A percentile compares a stretch with the other conserved stretches of the same genome.
Conservation (phyloP, 768 basidiomycete genomes). For the Termitomyces sp. region DNA sequence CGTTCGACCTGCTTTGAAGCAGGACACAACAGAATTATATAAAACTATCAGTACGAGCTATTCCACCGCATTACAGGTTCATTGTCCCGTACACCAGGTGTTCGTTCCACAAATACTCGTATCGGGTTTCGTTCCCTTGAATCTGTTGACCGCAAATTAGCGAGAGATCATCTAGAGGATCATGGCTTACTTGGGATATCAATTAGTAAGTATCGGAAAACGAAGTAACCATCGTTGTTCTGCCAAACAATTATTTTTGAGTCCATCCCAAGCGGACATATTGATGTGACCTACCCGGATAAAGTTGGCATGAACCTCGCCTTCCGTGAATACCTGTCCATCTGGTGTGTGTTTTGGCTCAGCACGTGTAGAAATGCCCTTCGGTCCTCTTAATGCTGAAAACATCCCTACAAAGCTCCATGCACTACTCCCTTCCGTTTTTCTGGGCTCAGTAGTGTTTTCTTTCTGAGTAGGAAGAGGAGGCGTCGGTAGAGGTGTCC, state of each 20-base stretch:
- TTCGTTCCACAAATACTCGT: conserved; percentile 66
- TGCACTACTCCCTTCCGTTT: conserved; percentile 30
- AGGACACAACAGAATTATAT: conserved; percentile 11
- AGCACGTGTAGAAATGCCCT: conserved; percentile 16
- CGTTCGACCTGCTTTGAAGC: not conserved
- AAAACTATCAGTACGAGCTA: conserved; percentile 22
- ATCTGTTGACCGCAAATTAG: conserved; percentile 28
- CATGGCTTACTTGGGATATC: conserved; percentile 69
- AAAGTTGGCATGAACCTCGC: conserved; percentile 78
- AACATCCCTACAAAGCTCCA: conserved; percentile 66
- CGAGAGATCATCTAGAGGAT: conserved; percentile 17
- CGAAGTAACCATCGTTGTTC: conserved; percentile 75
- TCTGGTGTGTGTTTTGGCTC: conserved; percentile 26
- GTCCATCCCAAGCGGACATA: not conserved
- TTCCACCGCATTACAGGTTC: conserved; percentile 70
- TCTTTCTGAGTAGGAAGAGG: conserved; percentile 24
- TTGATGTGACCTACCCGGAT: conserved; percentile 47
- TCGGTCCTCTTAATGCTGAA: conserved; percentile 48
- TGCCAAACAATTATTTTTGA: conserved; percentile 20
- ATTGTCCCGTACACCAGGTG: conserved; percentile 60
- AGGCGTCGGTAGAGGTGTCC: conserved; percentile 42
- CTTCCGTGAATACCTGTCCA: conserved; percentile 55
- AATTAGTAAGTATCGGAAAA: conserved; percentile 70
- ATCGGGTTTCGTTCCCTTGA: conserved; percentile 56
- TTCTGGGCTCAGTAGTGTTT: conserved; percentile 20